Conservation (phyloP, 2,329 filamentous ascomycete species). For the Aspergillus brunneoviolaceus region DNA sequence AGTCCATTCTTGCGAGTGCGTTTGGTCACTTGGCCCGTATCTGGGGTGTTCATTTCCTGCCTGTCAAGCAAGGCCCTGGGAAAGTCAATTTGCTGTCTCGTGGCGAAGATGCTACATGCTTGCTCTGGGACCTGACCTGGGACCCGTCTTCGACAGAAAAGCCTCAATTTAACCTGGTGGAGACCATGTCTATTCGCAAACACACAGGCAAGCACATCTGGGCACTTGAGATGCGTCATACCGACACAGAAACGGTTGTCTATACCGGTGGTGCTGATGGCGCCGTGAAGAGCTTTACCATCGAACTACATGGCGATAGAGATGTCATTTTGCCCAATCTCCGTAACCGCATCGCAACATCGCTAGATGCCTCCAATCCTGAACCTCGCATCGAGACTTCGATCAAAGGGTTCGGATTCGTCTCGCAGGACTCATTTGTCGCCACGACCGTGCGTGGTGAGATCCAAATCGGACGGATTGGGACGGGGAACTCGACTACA, state of each 20-base stretch:
- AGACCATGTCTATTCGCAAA: constrained; percentile 58
- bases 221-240: constrained; percentile 57
- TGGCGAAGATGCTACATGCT: constrained; percentile 78
- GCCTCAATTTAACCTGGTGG: constrained; percentile 25
- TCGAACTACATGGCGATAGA: constrained; percentile 18
- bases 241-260: constrained; percentile 44
- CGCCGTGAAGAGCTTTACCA: constrained; percentile 46
- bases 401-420: constrained; percentile 35
- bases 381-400: constrained; percentile 16
- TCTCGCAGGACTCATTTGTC: constrained; percentile 35
- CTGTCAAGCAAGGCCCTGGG: constrained; percentile 20
- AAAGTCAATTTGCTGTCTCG: constrained; percentile 67
- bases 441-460: constrained; percentile 30
- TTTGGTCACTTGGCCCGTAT: constrained; percentile 91
- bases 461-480: constrained; percentile 33
- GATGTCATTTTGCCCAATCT: constrained; percentile 16
- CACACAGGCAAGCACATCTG: constrained; percentile 91
- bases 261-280: constrained; percentile 87
- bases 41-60: constrained; percentile 75
- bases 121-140: constrained; percentile 66
- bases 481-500: constrained; percentile 7
- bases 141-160: constrained; percentile 12
- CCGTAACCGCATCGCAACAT: constrained; percentile 13
- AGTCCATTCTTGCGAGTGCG: constrained; percentile 63
- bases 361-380: constrained; percentile 10